Conservation (phyloP, 2,329 filamentous ascomycete species). For the Fonsecaea monophora region DNA sequence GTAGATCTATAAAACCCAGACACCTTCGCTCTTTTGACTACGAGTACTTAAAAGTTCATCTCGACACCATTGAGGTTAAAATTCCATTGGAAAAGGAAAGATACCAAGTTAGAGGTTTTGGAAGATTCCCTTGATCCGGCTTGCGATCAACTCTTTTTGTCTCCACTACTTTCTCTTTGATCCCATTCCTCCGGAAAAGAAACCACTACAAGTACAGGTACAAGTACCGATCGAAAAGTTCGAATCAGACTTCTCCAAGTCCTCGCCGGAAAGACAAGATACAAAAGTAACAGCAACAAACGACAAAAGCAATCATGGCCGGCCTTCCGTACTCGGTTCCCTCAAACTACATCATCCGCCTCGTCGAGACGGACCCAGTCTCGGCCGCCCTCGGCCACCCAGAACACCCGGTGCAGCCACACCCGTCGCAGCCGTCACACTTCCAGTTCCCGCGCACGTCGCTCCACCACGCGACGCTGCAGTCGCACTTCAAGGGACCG, state of each 20-base stretch:
- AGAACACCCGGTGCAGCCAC: constrained; percentile 27
- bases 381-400: neutral
- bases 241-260: neutral
- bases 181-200: neutral
- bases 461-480: constrained; percentile 32
- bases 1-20: neutral
- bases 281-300: neutral
- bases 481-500: constrained; percentile 32
- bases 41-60: neutral
- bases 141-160: neutral
- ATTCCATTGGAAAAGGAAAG: too few species aligned
- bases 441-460: constrained; percentile 36
- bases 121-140: neutral
- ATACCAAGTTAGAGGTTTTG: neutral
- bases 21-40: neutral
- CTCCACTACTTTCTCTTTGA: neutral
- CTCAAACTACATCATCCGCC: constrained; percentile 34
- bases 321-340: constrained; percentile 33
- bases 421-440: constrained; percentile 31
- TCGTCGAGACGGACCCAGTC: constrained; percentile 30
- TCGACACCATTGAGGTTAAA: neutral
- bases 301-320: constrained; percentile 18
- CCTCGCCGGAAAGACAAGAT: too few species aligned
- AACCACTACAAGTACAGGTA: neutral
- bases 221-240: neutral